These are phyloP conservation scores for Sporothrix variecibatus DNA, from an alignment of 2,329 filamentous ascomycete species.

Conservation along the genomic window DNA sequence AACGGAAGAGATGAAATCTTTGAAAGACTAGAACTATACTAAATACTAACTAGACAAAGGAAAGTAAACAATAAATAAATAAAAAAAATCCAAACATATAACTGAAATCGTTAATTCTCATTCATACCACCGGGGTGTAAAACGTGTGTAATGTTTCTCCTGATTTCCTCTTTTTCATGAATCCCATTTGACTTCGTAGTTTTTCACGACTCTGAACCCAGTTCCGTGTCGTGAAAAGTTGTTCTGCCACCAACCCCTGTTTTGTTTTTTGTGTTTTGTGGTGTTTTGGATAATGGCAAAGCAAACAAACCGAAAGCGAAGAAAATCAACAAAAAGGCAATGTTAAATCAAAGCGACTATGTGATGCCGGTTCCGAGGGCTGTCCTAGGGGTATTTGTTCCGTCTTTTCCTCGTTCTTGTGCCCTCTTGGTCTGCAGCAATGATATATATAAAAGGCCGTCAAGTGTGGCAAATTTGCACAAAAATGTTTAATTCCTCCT, in stretches of 20 bases:
- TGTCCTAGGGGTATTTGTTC: not conserved
- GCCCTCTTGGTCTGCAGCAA: not conserved
- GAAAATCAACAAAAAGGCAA: not conserved
- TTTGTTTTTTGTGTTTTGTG: not conserved
- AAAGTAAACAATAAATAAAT: conserved; percentile 1
- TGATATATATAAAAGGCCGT: conserved; percentile 10
- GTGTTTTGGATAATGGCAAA: not conserved
- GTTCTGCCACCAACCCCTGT: not conserved
- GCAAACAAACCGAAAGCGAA: not conserved
- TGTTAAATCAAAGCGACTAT: not conserved
- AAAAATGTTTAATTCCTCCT: not conserved
- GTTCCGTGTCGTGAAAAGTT: not conserved
- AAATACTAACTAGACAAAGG: not conserved
- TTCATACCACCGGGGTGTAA: conserved; percentile 24
- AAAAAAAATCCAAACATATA: conserved; percentile 29
- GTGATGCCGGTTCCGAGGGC: not conserved
- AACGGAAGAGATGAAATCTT: not conserved
- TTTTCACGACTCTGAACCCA: conserved; percentile 4
- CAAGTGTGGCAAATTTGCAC: not conserved
- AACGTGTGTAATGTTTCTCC: not conserved
- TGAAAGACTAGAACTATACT: not conserved
- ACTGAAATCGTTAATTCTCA: conserved; percentile 25
- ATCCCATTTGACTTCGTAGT: not conserved
- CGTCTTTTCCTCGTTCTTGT: conserved; percentile 2
- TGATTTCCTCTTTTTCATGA: conserved; percentile 4